Evolutionary conservation across 1,284 basidiomycete genomes (phyloP).

Genomic region (Cerioporus squamosus): DNA sequence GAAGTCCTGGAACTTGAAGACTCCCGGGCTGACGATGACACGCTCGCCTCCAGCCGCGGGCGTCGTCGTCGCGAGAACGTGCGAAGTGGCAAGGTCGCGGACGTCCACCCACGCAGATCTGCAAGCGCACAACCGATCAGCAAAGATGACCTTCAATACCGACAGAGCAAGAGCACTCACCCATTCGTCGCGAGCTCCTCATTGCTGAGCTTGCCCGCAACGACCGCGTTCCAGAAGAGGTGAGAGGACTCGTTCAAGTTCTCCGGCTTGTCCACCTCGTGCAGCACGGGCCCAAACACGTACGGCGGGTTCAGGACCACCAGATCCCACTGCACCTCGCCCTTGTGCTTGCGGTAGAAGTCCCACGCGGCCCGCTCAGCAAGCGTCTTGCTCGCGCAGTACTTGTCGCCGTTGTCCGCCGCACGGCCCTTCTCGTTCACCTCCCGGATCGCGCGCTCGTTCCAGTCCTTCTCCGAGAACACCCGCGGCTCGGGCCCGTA

Average conservation of each 20-base stretch:
- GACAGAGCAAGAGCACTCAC: too few species aligned
- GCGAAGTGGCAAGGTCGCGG: conserved; percentile 62
- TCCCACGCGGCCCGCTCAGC: conserved; percentile 71
- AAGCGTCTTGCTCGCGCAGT: conserved; percentile 66
- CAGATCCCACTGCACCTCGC: conserved; percentile 53
- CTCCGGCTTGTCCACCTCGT: conserved; percentile 49
- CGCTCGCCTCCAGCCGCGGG: conserved; percentile 58
- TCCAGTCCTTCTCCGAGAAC: conserved; percentile 64
- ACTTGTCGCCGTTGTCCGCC: conserved; percentile 47
- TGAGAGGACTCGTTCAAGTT: conserved; percentile 56
- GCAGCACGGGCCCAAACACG: conserved; percentile 51
- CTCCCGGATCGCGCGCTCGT: conserved; percentile 53
- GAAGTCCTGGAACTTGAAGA: conserved; percentile 32
- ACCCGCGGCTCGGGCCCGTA: neutral
- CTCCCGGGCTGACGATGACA: conserved; percentile 40
- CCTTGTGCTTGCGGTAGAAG: conserved; percentile 57
- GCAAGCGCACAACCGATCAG: neutral
- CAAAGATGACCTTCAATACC: too few species aligned
- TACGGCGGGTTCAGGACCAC: conserved; percentile 59
- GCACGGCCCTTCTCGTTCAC: conserved; percentile 55
- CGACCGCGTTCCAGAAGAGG: conserved; percentile 26
- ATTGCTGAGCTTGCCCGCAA: conserved; percentile 17
- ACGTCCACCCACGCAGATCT: conserved; percentile 55
- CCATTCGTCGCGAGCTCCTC: too few species aligned
- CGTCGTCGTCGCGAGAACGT: conserved; percentile 55